phyloP scores from a whole-genome alignment of 2,329 filamentous ascomycete genomes.

The Diaporthe destruens region DNA sequence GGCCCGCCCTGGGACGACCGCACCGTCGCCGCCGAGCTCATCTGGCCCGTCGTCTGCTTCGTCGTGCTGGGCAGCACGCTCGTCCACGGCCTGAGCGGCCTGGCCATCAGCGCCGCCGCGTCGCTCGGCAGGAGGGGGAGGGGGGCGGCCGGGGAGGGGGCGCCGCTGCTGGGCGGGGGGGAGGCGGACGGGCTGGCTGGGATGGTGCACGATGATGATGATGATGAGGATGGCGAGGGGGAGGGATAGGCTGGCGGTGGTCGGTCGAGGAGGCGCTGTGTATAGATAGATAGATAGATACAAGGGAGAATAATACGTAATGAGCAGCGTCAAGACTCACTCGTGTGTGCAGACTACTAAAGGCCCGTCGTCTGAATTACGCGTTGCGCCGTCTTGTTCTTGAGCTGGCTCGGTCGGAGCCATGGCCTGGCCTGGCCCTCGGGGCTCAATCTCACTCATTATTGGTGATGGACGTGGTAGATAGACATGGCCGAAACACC shows the following conservation, averaged over 20 bases:
- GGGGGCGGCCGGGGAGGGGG: constrained; percentile 30
- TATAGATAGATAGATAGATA: not conserved
- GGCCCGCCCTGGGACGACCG: constrained; percentile 33
- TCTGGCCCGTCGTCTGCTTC: constrained; percentile 38
- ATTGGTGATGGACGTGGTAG: not conserved
- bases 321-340: not conserved
- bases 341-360: too few relatives aligned
- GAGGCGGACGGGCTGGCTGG: constrained; percentile 28
- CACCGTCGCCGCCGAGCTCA: constrained; percentile 32
- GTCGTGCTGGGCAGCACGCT: constrained; percentile 39
- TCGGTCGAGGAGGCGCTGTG: not conserved
- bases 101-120: constrained; percentile 32
- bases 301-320: not conserved
- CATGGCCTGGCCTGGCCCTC: not conserved
- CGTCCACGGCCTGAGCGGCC: constrained; percentile 37
- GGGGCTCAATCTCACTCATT: not conserved
- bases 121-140: constrained; percentile 32
- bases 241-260: not conserved
- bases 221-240: constrained; percentile 13
- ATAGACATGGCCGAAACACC: not conserved
- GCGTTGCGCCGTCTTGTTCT: not conserved
- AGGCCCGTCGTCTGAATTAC: too few relatives aligned
- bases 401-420: not conserved
- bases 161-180: constrained; percentile 29
- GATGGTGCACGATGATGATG: constrained; percentile 38